Evolutionary conservation across 257 asterid species (phyloP).

Genomic region (Solanum pennellii): DNA sequence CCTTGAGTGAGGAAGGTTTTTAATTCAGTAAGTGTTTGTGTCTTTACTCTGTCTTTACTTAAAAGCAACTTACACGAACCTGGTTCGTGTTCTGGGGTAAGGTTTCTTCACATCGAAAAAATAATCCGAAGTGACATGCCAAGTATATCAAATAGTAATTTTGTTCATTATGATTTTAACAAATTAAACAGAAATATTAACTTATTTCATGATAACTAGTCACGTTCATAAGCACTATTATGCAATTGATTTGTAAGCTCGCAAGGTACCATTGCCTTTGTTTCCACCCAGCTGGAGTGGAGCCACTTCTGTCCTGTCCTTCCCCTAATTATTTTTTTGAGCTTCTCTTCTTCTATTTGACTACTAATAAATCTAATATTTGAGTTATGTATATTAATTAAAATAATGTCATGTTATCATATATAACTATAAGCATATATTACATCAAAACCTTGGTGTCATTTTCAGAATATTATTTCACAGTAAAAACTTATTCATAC

Average conservation of each 20-base stretch:
- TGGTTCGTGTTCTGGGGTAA: too few species aligned
- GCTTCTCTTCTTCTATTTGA: neutral
- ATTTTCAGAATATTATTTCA: neutral
- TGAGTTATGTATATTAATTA: neutral
- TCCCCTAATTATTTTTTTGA: neutral
- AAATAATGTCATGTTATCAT: neutral
- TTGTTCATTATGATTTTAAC: neutral
- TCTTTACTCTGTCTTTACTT: too few species aligned
- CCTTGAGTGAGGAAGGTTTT: too few species aligned
- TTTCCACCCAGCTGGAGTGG: neutral
- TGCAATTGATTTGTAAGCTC: neutral
- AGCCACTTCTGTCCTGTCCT: neutral
- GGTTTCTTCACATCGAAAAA: too few species aligned
- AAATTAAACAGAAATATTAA: too few species aligned
- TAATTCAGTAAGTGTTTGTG: too few species aligned
- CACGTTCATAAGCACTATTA: too few species aligned
- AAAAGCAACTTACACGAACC: too few species aligned
- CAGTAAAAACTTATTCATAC: neutral
- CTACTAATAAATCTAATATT: neutral
- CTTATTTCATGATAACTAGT: neutral
- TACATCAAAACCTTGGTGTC: neutral
- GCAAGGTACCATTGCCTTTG: neutral
- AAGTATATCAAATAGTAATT: neutral
- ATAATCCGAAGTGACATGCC: neutral
- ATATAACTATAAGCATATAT: neutral